Evolutionary conservation across 129 eudicot species (phyloP).

Genomic region (Lactuca sativa): DNA sequence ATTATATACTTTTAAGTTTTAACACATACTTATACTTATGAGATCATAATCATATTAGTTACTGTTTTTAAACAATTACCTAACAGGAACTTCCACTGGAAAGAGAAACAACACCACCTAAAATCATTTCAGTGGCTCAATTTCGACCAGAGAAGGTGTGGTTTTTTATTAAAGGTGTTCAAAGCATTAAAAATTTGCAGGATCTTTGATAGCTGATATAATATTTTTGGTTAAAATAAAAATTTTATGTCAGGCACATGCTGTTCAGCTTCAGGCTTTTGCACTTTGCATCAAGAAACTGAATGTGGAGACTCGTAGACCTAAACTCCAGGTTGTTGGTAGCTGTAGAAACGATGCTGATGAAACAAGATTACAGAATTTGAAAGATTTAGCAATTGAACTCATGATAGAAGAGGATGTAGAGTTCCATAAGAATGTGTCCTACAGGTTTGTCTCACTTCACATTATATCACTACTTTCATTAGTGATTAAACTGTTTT

Average conservation of each 20-base stretch:
- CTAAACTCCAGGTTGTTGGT: slow-evolving; percentile 89
- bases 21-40: slow-evolving; percentile 3
- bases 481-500: no score
- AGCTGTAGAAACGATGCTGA: slow-evolving; percentile 95
- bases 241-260: slow-evolving; percentile 59
- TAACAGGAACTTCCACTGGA: slow-evolving; percentile 82
- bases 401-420: slow-evolving; percentile 68
- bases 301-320: slow-evolving; percentile 53
- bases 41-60: neutral
- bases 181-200: slow-evolving; percentile 28
- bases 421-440: slow-evolving; percentile 82
- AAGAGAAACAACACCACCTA: slow-evolving; percentile 50
- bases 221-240: slow-evolving; percentile 8
- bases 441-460: slow-evolving; percentile 62
- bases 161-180: slow-evolving; percentile 26
- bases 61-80: slow-evolving; percentile 28
- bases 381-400: slow-evolving; percentile 68
- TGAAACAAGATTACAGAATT: slow-evolving; percentile 76
- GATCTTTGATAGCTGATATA: slow-evolving; percentile 1
- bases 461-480: slow-evolving; percentile 3
- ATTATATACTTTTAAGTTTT: neutral
- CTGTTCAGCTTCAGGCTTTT: slow-evolving; percentile 92
- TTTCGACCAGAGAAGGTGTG: slow-evolving; percentile 99
- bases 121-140: slow-evolving; percentile 87
- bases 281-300: slow-evolving; percentile 56